A percentile compares a stretch with the other conserved stretches of the same genome.
Evolutionary conservation across 2,329 filamentous ascomycete genomes (phyloP).

Genomic region (Saccharata proteae): DNA sequence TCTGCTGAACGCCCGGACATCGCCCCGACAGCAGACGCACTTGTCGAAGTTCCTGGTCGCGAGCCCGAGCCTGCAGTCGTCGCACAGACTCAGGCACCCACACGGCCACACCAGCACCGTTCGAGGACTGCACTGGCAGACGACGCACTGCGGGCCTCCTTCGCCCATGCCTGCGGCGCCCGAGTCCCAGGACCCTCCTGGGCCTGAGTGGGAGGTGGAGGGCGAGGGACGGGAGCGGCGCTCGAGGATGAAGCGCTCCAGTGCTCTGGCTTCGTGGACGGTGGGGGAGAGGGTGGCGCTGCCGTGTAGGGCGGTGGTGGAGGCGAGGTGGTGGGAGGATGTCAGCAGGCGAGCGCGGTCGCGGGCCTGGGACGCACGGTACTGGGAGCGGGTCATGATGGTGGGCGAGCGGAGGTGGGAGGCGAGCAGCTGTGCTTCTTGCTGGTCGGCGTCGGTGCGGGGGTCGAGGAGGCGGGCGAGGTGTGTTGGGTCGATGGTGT

Average conservation of each 20-base stretch:
- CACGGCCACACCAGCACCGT: slow-evolving; percentile 95
- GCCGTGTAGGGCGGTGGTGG: slow-evolving; percentile 15
- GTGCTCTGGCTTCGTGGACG: slow-evolving; percentile 45
- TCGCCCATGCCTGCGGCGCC: slow-evolving; percentile 65
- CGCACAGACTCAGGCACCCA: slow-evolving; percentile 83
- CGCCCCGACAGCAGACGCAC: slow-evolving; percentile 84
- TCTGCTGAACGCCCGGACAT: slow-evolving; percentile 79
- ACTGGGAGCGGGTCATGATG: slow-evolving; percentile 73
- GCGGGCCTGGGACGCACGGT: slow-evolving; percentile 52
- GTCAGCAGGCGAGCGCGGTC: slow-evolving; percentile 59
- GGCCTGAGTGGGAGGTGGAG: slow-evolving; percentile 20
- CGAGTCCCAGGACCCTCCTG: slow-evolving; percentile 43
- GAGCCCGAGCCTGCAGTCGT: slow-evolving; percentile 85
- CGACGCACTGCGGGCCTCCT: slow-evolving; percentile 74
- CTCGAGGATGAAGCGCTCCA: slow-evolving; percentile 48
- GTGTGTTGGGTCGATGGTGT: slow-evolving; percentile 50
- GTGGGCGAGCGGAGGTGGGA: slow-evolving; percentile 61
- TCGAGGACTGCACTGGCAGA: slow-evolving; percentile 76
- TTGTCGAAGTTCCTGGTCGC: slow-evolving; percentile 97
- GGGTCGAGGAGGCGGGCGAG: slow-evolving; percentile 77
- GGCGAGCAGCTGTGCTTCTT: slow-evolving; percentile 70
- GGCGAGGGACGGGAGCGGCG: slow-evolving; percentile 23
- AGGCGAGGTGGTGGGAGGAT: slow-evolving; percentile 18
- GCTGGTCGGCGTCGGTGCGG: slow-evolving; percentile 59
- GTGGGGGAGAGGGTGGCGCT: slow-evolving; percentile 26